phyloP scores from a whole-genome alignment of 345 rosid species.

The Salix exigua region DNA sequence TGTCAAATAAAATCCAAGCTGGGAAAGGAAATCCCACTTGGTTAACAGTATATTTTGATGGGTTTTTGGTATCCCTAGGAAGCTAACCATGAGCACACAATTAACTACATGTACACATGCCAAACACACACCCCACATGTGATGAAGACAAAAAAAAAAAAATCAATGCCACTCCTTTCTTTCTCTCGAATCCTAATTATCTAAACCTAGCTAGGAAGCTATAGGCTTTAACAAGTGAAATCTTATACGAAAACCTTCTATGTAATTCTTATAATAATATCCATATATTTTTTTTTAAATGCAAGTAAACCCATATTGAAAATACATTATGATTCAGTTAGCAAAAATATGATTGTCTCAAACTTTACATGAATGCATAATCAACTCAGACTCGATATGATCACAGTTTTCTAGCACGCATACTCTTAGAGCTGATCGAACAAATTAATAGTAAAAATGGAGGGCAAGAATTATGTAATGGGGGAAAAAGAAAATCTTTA shows the following conservation, averaged over 20 bases:
- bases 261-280: not conserved
- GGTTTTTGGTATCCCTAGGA: not conserved
- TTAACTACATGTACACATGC: not conserved
- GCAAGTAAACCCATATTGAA: too few species aligned
- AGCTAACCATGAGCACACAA: not conserved
- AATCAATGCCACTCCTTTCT: not conserved
- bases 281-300: too few species aligned
- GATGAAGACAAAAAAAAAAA: not conserved
- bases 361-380: accelerated
- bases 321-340: too few species aligned
- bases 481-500: not conserved
- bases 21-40: not conserved
- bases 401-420: too few species aligned
- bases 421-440: too few species aligned
- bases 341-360: accelerated
- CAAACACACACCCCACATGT: conserved; percentile 9
- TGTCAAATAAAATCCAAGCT: not conserved
- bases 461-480: not conserved
- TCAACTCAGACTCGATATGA: too few species aligned
- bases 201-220: not conserved
- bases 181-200: not conserved
- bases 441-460: too few species aligned
- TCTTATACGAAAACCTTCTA: not conserved
- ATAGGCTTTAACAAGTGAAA: not conserved
- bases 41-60: not conserved